Percentiles rank a stretch among this genome's conserved stretches.
These are phyloP conservation scores for Sordaria brevicollis DNA, from an alignment of 495 filamentous ascomycete genomes.

Conservation along the genomic window DNA sequence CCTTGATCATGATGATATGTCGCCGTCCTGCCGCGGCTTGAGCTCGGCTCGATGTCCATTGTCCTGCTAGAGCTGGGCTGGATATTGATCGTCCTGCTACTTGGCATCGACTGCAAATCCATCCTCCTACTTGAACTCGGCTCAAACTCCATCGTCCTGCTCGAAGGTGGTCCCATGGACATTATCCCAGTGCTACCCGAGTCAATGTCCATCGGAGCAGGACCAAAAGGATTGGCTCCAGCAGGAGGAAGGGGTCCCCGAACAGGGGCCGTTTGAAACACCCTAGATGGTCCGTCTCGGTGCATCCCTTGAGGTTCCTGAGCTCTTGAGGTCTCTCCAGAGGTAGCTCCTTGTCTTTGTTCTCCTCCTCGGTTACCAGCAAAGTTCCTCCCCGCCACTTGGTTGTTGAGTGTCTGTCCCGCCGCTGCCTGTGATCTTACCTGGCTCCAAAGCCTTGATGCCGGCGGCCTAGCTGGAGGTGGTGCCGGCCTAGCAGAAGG, in stretches of 20 bases:
- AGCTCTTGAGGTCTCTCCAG: neutral
- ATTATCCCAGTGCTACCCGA: too few relatives aligned
- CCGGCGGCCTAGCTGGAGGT: too few relatives aligned
- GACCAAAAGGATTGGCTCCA: neutral
- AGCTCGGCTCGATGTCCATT: too few relatives aligned
- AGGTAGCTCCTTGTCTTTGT: neutral
- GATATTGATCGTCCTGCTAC: too few relatives aligned
- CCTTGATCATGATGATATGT: neutral
- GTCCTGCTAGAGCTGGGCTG: too few relatives aligned
- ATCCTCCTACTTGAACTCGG: too few relatives aligned
- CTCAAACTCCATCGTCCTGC: neutral
- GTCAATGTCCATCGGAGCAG: neutral
- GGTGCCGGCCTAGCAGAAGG: neutral
- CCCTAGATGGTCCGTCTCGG: neutral
- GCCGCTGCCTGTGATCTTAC: neutral
- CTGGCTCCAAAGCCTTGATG: too few relatives aligned
- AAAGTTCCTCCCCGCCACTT: neutral
- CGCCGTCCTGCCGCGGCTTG: too few relatives aligned
- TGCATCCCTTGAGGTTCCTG: neutral
- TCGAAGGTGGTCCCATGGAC: too few relatives aligned
- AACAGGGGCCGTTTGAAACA: neutral
- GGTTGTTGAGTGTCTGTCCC: neutral
- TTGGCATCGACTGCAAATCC: too few relatives aligned
- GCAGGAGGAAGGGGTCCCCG: neutral
- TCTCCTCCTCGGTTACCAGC: neutral